Conservation (phyloP, 495 filamentous ascomycete species). For the Podospora sp. region DNA sequence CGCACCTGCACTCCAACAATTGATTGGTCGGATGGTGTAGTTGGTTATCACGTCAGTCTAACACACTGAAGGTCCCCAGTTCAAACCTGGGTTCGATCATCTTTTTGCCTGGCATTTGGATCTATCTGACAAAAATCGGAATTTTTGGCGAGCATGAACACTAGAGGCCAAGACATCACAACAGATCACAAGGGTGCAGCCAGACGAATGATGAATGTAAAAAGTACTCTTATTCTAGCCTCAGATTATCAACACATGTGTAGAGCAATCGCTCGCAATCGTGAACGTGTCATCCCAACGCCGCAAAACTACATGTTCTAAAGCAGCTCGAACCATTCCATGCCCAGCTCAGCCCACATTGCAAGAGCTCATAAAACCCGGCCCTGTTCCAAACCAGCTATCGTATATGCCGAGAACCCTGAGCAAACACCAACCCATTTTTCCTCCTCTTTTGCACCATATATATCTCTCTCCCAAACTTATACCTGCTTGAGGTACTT, state of each 20-base stretch:
- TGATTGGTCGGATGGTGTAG: not conserved
- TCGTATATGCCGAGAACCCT: constrained; percentile 1
- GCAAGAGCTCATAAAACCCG: not conserved
- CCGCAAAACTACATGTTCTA: not conserved
- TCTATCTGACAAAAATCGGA: not conserved
- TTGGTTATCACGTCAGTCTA: constrained; percentile 6
- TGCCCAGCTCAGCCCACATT: not conserved
- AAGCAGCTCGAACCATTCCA: not conserved
- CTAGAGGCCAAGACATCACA: not conserved
- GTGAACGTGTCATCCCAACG: not conserved
- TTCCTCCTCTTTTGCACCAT: not conserved
- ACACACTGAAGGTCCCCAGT: constrained; percentile 12
- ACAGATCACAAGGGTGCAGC: not conserved
- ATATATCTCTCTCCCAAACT: not conserved
- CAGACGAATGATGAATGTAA: not conserved
- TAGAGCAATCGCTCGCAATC: not conserved
- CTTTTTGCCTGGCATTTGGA: not conserved
- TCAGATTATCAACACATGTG: not conserved
- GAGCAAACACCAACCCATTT: not conserved
- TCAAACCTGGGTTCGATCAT: constrained; percentile 9
- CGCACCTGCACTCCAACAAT: too few relatives aligned
- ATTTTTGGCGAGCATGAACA: not conserved
- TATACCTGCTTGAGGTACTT: constrained; percentile 61
- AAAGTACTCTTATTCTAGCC: not conserved
- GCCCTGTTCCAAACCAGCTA: not conserved